Base-by-base conservation (phyloP, 495 filamentous ascomycete species). In the Evansstolkia leycettana region DNA sequence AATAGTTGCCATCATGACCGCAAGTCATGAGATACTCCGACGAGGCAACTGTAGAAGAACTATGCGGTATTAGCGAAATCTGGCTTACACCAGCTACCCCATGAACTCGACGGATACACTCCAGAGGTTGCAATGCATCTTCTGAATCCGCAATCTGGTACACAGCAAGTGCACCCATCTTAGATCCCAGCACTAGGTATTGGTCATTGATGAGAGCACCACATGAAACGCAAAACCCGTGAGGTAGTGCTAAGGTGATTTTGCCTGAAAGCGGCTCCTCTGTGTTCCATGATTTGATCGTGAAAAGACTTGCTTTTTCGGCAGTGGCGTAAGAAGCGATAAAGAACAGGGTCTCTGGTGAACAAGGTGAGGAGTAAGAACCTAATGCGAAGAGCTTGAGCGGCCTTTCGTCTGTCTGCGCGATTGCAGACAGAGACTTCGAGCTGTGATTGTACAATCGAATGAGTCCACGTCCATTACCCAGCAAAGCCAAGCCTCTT, bases 1-100 rank as follows among this genome's bases (percentile, higher is more conserved):
- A 71, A 43, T 78, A 85, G 20, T 55, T 70, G 0, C 86, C 84
- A 54, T 93, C 80, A 28, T 88, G 72, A 19, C 76, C 80, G 18
- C 78, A 75, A 0, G 80, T 80, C 13, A 92, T 28, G 60, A 70
- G 20, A 20, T 48, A 50, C 35, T 38, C 40, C 18, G 40, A 19
- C n/a, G 38, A 9, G 40, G 57, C 15, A 8, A 18, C n/a, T n/a
- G n/a, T n/a, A n/a, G n/a, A n/a, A n/a, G n/a, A n/a, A n/a, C n/a
- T n/a, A n/a, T n/a, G n/a, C n/a, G n/a, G n/a, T n/a, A n/a, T n/a
- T n/a, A n/a, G n/a, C n/a, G n/a, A n/a, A n/a, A 95, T 75, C 5
- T 65, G 62, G 0, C 78, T 92, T 33, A 94, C 67, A 9, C 82
- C 71, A 35, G 93, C 83, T 40, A 67, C 65, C 15, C 62, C 64